Evolutionary conservation across 106 monocot species (phyloP), one percentile per base, ranked within the genome.

Genomic region (Chionographis japonica): DNA sequence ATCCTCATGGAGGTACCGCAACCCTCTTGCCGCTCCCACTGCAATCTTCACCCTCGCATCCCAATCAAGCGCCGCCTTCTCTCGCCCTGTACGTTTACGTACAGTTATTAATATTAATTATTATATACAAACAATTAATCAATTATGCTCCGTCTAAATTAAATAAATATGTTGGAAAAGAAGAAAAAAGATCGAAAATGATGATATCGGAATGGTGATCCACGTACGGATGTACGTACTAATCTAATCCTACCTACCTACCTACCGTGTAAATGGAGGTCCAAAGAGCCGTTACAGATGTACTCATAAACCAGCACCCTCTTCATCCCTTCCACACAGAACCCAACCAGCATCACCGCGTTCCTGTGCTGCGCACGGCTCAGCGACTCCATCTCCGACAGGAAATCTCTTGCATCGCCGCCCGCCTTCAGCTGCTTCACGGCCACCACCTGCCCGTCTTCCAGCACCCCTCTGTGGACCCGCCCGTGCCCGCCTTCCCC

Each of bases 1-100:
- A 60, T 89, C 89, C 49, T 89, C 89, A 38, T 89, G 89, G 52
- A 89, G 79, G 60, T 85, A 89, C 5, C 85, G 65, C n/a, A 89
- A 68, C 6, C 89, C 85, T 73, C 85, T 89, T 18, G 89, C 89
- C 36, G 75, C 56, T 5, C 89, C 85, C 0, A 79, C 49, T 12
- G 89, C 85, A 7, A 85, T 76, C 76, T 75, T 79, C 2, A 63
- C n/a, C 19, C 84, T 54, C 37, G 80, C 80, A 8, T 60, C 35
- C 80, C 80, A 77, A 50, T 80, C 74, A 43, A 85, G 40, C 7
- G 70, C 58, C 20, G 17, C 40, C 35, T 58, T 76, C 12, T 37
- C 60, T 27, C 66, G 61, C 8, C 79, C 73, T 78, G 14, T 10
- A 50, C 38, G 11, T n/a, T n/a, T n/a, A n/a, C 6, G 40, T 69